These are phyloP conservation scores for Coemansia furcata DNA, from an alignment of 192 early-diverging fungal genomes.

Conservation along the genomic window DNA sequence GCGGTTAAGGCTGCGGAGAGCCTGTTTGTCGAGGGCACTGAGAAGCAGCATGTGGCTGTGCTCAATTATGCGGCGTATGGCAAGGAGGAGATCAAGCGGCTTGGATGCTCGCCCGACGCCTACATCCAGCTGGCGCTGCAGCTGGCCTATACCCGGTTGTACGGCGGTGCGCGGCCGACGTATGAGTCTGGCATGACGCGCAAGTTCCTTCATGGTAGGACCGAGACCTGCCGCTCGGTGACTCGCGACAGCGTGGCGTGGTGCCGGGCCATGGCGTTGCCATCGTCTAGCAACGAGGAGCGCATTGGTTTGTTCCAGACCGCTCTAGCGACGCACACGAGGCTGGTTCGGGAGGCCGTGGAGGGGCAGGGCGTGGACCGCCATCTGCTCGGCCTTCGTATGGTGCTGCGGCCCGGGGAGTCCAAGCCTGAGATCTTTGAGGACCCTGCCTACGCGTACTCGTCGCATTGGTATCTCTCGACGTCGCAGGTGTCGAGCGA, in stretches of 20 bases:
- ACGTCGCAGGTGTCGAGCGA: constrained; percentile 92
- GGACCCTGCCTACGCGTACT: constrained; percentile 79
- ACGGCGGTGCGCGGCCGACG: constrained; percentile 73
- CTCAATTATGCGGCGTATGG: constrained; percentile 86
- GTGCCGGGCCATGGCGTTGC: constrained; percentile 81
- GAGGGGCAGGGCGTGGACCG: constrained; percentile 89
- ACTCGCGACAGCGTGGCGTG: constrained; percentile 72
- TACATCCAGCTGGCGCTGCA: constrained; percentile 93
- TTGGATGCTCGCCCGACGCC: constrained; percentile 75
- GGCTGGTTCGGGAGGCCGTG: constrained; percentile 76
- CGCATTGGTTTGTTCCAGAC: constrained; percentile 71
- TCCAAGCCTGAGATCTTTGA: constrained; percentile 79
- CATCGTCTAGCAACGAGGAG: constrained; percentile 36
- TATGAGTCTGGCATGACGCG: constrained; percentile 94
- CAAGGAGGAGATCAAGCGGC: constrained; percentile 91
- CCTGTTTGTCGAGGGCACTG: constrained; percentile 74
- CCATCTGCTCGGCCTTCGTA: constrained; percentile 84
- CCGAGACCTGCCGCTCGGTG: constrained; percentile 88
- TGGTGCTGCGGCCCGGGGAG: constrained; percentile 72
- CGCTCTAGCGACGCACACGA: constrained; percentile 75
- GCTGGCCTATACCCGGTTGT: constrained; percentile 91
- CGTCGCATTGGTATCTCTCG: constrained; percentile 90
- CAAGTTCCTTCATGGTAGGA: constrained; percentile 91
- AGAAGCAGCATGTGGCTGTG: constrained; percentile 78
- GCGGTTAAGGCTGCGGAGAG: constrained; percentile 65